Percentiles rank a stretch among this genome's conserved stretches.
These are phyloP conservation scores for Polyporus arcularius DNA, from an alignment of 768 basidiomycete genomes.

Conservation along the genomic window DNA sequence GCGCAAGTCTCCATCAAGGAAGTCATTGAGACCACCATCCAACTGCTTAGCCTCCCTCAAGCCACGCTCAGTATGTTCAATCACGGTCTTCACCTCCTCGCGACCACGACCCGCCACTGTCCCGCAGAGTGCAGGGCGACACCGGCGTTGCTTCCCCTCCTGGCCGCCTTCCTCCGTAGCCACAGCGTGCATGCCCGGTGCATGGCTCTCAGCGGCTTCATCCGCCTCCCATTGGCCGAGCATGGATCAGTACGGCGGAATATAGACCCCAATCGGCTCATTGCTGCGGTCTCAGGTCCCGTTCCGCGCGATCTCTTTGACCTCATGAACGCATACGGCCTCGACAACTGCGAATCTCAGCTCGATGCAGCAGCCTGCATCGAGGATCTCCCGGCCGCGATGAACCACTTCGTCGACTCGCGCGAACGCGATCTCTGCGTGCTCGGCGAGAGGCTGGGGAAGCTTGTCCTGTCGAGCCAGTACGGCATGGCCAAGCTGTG, in stretches of 20 bases:
- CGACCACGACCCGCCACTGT: constrained; percentile 46
- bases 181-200: constrained; percentile 52
- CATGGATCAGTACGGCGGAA: constrained; percentile 43
- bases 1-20: constrained; percentile 35
- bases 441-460: constrained; percentile 48
- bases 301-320: constrained; percentile 48
- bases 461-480: constrained; percentile 53
- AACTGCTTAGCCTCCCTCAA: constrained; percentile 43
- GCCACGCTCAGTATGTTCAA: constrained; percentile 43
- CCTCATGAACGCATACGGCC: constrained; percentile 48
- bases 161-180: constrained; percentile 57
- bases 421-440: constrained; percentile 48
- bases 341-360: not conserved
- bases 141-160: constrained; percentile 46
- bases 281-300: constrained; percentile 38
- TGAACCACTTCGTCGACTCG: constrained; percentile 49
- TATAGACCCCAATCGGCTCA: constrained; percentile 50
- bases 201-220: constrained; percentile 51
- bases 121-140: constrained; percentile 43
- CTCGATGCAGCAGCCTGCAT: too few relatives aligned
- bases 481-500: constrained; percentile 56
- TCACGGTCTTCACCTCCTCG: constrained; percentile 52
- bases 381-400: too few relatives aligned
- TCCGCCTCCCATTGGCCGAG: constrained; percentile 47
- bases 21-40: constrained; percentile 44